Evolutionary conservation across 2,329 filamentous ascomycete genomes (phyloP).

Genomic region (Aureobasidium melanogenum): DNA sequence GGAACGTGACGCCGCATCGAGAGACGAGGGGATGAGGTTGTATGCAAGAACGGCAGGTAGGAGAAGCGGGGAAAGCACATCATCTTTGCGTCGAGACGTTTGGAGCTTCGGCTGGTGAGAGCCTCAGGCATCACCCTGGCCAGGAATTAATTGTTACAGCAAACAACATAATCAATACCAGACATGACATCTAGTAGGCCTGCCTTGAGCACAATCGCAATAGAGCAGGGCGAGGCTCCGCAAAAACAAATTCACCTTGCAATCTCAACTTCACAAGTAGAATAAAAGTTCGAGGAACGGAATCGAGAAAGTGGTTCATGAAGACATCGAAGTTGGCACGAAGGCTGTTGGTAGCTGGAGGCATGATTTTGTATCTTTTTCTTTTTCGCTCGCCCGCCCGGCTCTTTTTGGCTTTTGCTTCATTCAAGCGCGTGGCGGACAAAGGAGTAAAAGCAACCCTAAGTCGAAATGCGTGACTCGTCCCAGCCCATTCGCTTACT

Average conservation of each 20-base stretch:
- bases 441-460: slow-evolving; percentile 9
- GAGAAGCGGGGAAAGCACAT: neutral
- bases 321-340: slow-evolving; percentile 9
- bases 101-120: neutral
- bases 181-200: neutral
- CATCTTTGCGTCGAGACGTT: neutral
- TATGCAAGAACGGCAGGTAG: neutral
- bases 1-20: neutral
- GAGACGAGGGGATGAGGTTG: neutral
- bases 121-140: neutral
- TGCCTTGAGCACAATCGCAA: neutral
- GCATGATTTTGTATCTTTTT: slow-evolving; percentile 10
- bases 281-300: neutral
- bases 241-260: too few relatives aligned
- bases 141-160: neutral
- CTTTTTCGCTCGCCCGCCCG: neutral
- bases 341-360: slow-evolving; percentile 1
- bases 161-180: neutral
- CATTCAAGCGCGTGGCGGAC: neutral
- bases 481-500: slow-evolving; percentile 10
- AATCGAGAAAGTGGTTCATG: neutral
- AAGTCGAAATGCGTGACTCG: slow-evolving; percentile 12
- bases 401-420: neutral
- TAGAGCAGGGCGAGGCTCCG: neutral
- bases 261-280: neutral